Evolutionary conservation across 305 asterid species (phyloP).

Genomic region (Striga hermonthica): DNA sequence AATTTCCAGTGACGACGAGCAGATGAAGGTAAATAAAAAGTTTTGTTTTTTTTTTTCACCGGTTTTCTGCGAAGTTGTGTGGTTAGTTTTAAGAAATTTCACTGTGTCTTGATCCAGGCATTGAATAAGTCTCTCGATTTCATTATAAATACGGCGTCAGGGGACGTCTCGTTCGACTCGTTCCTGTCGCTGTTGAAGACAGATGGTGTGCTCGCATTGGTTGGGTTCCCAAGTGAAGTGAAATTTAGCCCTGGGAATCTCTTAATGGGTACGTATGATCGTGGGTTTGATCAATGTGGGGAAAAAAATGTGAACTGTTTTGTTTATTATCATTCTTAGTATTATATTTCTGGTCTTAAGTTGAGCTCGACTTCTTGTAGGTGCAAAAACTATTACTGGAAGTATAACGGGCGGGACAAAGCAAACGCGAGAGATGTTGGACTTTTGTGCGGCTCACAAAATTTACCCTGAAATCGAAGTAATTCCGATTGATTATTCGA

Average conservation of each 20-base stretch:
- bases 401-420: conserved; percentile 81
- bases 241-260: conserved; percentile 57
- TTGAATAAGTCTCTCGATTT: conserved; percentile 61
- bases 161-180: conserved; percentile 62
- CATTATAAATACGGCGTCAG: conserved; percentile 83
- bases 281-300: not conserved
- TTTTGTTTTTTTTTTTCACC: not conserved
- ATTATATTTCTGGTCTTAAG: not conserved
- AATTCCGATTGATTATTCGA: conserved; percentile 62
- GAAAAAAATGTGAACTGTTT: not conserved
- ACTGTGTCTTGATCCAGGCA: conserved; percentile 45
- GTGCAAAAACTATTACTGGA: conserved; percentile 57
- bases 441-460: conserved; percentile 72
- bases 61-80: not conserved
- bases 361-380: conserved; percentile 35
- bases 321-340: not conserved
- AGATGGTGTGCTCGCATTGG: conserved; percentile 65
- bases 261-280: conserved; percentile 41
- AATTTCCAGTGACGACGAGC: conserved; percentile 67
- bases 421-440: conserved; percentile 78
- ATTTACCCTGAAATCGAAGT: conserved; percentile 73
- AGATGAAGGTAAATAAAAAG: conserved; percentile 49
- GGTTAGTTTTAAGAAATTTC: not conserved
- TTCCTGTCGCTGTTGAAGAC: conserved; percentile 71
- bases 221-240: conserved; percentile 84